Conservation (phyloP, 2,329 filamentous ascomycete species). For the Scedosporium aurantiacum region DNA sequence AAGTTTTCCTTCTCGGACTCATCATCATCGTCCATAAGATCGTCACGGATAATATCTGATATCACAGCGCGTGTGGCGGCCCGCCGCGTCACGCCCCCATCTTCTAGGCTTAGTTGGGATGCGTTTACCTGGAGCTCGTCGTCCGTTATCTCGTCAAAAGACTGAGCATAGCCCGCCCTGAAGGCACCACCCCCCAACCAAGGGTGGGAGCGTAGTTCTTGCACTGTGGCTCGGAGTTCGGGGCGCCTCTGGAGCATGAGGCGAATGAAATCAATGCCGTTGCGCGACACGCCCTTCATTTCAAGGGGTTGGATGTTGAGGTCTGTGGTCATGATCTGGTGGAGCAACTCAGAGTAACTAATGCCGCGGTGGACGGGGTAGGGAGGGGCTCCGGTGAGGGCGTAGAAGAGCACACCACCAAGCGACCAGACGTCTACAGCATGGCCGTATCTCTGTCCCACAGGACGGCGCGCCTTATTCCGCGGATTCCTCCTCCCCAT, state of each 20-base stretch:
- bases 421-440: conserved; percentile 96
- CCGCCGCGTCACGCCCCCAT: conserved; percentile 20
- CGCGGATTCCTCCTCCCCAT: conserved; percentile 51
- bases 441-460: conserved; percentile 67
- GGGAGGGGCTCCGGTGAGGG: conserved; percentile 68
- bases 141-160: conserved; percentile 52
- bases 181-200: conserved; percentile 50
- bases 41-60: conserved; percentile 2
- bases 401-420: conserved; percentile 81
- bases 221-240: conserved; percentile 61
- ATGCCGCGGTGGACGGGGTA: conserved; percentile 69
- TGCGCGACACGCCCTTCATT: conserved; percentile 45
- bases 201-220: conserved; percentile 55
- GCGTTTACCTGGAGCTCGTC: conserved; percentile 46
- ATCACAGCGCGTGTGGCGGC: not conserved
- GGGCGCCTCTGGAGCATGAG: conserved; percentile 78
- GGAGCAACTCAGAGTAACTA: conserved; percentile 67
- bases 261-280: conserved; percentile 62
- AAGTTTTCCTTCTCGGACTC: conserved; percentile 74
- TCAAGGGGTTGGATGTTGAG: conserved; percentile 57
- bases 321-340: conserved; percentile 72
- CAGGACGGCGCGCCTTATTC: conserved; percentile 48
- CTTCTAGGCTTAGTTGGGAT: conserved; percentile 53
- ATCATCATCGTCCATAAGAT: conserved; percentile 40
- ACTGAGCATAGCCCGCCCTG: conserved; percentile 25